Conservation (phyloP, 495 filamentous ascomycete genomes). For the Hyphodiscus hymeniophilus region DNA sequence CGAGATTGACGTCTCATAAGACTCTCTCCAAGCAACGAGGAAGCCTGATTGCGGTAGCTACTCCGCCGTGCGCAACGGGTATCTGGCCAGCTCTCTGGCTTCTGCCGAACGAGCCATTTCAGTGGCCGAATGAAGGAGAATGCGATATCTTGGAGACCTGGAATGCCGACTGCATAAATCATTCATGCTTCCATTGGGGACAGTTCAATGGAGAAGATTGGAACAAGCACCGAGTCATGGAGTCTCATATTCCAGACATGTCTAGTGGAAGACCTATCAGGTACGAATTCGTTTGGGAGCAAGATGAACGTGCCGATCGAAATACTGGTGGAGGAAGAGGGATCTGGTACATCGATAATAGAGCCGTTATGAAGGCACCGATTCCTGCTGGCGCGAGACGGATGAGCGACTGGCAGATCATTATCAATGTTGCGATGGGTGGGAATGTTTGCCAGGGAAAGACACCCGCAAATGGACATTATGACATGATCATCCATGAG, state of each 20-base stretch:
- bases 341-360: slow-evolving; percentile 38
- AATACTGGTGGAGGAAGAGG: slow-evolving; percentile 22
- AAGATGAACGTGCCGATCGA: slow-evolving; percentile 13
- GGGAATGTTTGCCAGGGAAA: slow-evolving; percentile 35
- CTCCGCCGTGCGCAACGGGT: slow-evolving; percentile 31
- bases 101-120: slow-evolving; percentile 33
- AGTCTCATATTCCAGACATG: slow-evolving; percentile 27
- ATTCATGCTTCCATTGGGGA: slow-evolving; percentile 39
- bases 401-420: slow-evolving; percentile 31
- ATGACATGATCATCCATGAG: slow-evolving; percentile 34
- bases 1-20: slow-evolving; percentile 30
- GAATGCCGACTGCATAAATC: slow-evolving; percentile 32
- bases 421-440: slow-evolving; percentile 38
- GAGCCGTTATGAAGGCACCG: slow-evolving; percentile 31
- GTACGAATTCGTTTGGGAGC: slow-evolving; percentile 34
- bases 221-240: slow-evolving; percentile 33
- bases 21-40: slow-evolving; percentile 31
- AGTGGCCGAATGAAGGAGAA: slow-evolving; percentile 52
- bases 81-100: slow-evolving; percentile 41
- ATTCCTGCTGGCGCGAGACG: slow-evolving; percentile 32
- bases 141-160: slow-evolving; percentile 53
- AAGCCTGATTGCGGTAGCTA: slow-evolving; percentile 26
- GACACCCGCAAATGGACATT: slow-evolving; percentile 29
- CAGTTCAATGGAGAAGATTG: slow-evolving; percentile 32
- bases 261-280: slow-evolving; percentile 14